phyloP scores from a whole-genome alignment of 1,139 yeast species.

The Diutina mesorugosa region DNA sequence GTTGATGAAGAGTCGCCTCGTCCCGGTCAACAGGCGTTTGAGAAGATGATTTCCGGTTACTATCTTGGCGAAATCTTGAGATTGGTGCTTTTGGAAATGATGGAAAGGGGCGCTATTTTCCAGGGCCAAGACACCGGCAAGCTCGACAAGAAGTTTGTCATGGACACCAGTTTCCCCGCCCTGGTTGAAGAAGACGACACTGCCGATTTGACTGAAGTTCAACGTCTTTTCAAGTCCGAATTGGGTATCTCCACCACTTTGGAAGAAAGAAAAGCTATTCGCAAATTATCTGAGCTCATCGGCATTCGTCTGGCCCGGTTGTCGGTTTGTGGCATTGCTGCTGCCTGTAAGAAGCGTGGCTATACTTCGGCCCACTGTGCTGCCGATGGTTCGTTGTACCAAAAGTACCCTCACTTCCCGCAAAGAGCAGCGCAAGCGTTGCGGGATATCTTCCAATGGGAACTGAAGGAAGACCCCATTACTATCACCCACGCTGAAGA shows the following conservation, averaged over 20 bases:
- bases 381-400: constrained; percentile 93
- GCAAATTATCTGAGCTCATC: constrained; percentile 73
- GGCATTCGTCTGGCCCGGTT: constrained; percentile 91
- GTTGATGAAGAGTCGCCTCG: constrained; percentile 86
- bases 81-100: constrained; percentile 63
- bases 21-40: constrained; percentile 93
- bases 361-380: constrained; percentile 77
- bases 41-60: constrained; percentile 96
- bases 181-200: constrained; percentile 81
- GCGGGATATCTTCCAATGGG: constrained; percentile 85
- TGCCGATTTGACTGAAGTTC: constrained; percentile 71
- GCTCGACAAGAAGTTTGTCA: constrained; percentile 45
- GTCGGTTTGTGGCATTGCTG: constrained; percentile 92
- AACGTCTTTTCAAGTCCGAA: constrained; percentile 44
- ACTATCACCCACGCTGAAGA: constrained; percentile 85
- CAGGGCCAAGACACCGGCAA: constrained; percentile 51
- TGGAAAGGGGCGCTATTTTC: constrained; percentile 52
- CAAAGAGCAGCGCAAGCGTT: constrained; percentile 83
- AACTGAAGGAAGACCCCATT: constrained; percentile 56
- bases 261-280: constrained; percentile 72
- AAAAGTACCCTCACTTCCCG: constrained; percentile 86
- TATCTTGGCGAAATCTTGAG: constrained; percentile 90
- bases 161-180: constrained; percentile 87
- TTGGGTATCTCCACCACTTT: constrained; percentile 55
- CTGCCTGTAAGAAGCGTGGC: constrained; percentile 80